Conservation (phyloP, 164 flowering plant species). For the Annona squamosa region DNA sequence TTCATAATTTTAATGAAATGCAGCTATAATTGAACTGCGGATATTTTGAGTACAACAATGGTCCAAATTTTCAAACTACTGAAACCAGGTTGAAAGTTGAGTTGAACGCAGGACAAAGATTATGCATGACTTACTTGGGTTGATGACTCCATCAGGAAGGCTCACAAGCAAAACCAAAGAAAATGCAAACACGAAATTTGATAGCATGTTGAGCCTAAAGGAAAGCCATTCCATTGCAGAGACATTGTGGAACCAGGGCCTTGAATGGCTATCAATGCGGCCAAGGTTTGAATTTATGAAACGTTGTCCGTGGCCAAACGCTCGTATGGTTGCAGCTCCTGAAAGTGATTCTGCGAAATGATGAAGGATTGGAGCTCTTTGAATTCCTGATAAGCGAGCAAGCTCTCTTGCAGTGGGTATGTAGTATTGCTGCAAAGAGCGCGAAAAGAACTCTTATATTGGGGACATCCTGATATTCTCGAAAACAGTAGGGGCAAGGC, state of each 20-base stretch:
- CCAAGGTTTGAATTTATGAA: constrained; percentile 45
- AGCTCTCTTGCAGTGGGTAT: constrained; percentile 90
- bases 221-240: constrained; percentile 97
- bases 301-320: constrained; percentile 66
- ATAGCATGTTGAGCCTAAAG: constrained; percentile 67
- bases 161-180: constrained; percentile 73
- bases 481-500: not conserved
- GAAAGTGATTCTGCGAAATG: constrained; percentile 89
- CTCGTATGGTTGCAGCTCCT: constrained; percentile 87
- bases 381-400: constrained; percentile 71
- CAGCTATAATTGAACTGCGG: not conserved
- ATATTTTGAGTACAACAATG: not conserved
- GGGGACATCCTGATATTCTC: not conserved
- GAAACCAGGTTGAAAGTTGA: not conserved
- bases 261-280: constrained; percentile 64
- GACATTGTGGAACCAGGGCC: constrained; percentile 92
- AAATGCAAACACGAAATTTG: constrained; percentile 84
- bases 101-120: not conserved
- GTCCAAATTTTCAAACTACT: not conserved
- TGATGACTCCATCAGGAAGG: constrained; percentile 85
- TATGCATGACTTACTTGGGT: constrained; percentile 62
- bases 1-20: not conserved
- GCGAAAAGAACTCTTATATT: not conserved
- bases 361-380: constrained; percentile 85
- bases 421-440: constrained; percentile 57